These are phyloP conservation scores for Zychaea mexicana DNA, from an alignment of 371 early-diverging fungal genomes.

Conservation along the genomic window DNA sequence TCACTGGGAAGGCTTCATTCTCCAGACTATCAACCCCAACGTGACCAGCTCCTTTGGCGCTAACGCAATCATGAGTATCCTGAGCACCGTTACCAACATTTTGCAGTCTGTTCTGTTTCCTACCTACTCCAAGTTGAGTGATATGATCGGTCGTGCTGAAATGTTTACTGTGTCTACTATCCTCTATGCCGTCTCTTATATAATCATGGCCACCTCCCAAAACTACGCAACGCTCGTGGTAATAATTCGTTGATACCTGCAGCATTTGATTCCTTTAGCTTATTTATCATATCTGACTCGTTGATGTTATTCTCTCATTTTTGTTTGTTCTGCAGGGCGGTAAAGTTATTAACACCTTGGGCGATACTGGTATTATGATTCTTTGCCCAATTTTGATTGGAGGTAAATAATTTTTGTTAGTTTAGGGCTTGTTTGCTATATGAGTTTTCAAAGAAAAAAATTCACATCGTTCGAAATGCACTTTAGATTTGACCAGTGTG, in stretches of 20 bases:
- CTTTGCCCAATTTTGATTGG: slow-evolving; percentile 40
- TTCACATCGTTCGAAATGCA: too few species aligned
- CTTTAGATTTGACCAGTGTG: slow-evolving; percentile 32
- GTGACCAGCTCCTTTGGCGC: slow-evolving; percentile 7
- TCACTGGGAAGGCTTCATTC: slow-evolving; percentile 19
- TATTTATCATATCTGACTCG: not conserved
- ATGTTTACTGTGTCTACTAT: slow-evolving; percentile 15
- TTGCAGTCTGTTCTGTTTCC: slow-evolving; percentile 24
- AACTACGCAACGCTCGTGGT: slow-evolving; percentile 13
- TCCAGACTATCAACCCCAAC: slow-evolving; percentile 9
- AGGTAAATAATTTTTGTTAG: slow-evolving; percentile 16
- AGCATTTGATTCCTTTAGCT: not conserved
- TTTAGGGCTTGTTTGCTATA: not conserved
- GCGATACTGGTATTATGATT: slow-evolving; percentile 31
- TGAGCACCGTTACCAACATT: slow-evolving; percentile 15
- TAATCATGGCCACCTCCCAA: slow-evolving; percentile 21
- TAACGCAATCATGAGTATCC: slow-evolving; percentile 12
- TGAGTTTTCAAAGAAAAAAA: too few species aligned
- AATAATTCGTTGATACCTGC: not conserved
- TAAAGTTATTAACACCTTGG: slow-evolving; percentile 38
- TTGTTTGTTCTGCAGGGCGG: slow-evolving; percentile 21
- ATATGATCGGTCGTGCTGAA: slow-evolving; percentile 26
- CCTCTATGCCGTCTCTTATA: slow-evolving; percentile 17
- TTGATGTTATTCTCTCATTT: not conserved
- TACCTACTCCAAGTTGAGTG: slow-evolving; percentile 28